Evolutionary conservation across 2,329 filamentous ascomycete species (phyloP), one percentile per base, ranked within the genome.

Genomic region (Chrysoporthe puriensis): DNA sequence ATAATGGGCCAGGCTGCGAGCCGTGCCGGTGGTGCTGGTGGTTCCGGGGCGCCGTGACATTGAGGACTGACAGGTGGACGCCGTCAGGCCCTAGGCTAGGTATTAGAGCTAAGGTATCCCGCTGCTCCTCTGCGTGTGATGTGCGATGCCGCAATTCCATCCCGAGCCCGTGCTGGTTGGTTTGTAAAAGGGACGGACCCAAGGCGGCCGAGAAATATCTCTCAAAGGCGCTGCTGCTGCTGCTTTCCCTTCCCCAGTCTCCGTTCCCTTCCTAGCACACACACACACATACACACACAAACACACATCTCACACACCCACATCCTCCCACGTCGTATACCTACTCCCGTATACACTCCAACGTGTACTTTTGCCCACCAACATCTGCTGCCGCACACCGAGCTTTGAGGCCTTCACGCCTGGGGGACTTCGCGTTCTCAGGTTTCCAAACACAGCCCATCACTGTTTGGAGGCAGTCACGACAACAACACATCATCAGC

Each of bases 91-190:
- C 50, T 13, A 26, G 52, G 44, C 58, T 54, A 62, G 34, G 56
- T 62, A 67, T 64, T 59, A 67, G 67, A 62, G 64, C n/a, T 34
- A 42, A 46, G 61, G 54, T 60, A 65, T 63, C 60, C 68, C 68
- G 62, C 57, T 36, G 63, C 42, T 65, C 56, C 32, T 36, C 40
- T 50, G 52, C 32, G 64, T 61, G 56, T 66, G 59, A 62, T 66
- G 63, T 61, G 46, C 46, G 21, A 64, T 26, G 11, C 54, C 56
- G 66, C 60, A 44, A 63, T 65, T 65, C 61, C 46, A 48, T 52
- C 61, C 56, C 57, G 44, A 50, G 58, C 62, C 57, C 44, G 56
- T n/a, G 57, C 62, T 57, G 43, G 48, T 66, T 36, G 63, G 57
- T 26, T 60, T 60, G 57, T 43, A 60, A 60, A 11, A 65, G 34